Evolutionary conservation across 2,329 filamentous ascomycete species (phyloP).

Genomic region (Beauveria bassiana): DNA sequence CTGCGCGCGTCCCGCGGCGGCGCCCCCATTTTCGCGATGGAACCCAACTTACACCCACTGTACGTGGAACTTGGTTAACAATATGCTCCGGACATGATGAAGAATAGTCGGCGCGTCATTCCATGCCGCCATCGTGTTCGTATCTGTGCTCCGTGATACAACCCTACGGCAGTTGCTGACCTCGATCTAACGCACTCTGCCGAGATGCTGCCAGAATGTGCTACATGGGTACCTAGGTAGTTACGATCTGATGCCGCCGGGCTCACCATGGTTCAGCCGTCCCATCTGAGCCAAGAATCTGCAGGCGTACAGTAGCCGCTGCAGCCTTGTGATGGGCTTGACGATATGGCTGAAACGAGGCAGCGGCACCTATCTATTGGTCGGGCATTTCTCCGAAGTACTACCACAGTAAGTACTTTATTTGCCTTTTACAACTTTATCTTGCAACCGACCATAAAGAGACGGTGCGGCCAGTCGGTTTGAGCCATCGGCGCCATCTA

Average conservation of each 20-base stretch:
- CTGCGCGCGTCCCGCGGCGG: constrained; percentile 2
- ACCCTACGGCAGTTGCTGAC: too few species aligned
- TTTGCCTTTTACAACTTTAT: background rate
- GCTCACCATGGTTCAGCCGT: background rate
- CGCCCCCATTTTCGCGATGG: background rate
- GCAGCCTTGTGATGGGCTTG: background rate
- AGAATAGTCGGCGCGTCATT: background rate
- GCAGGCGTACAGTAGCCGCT: background rate
- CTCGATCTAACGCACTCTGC: background rate
- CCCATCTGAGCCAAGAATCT: background rate
- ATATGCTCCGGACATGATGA: background rate
- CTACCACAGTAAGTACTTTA: too few species aligned
- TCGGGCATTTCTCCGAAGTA: background rate
- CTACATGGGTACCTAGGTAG: too few species aligned
- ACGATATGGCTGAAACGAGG: background rate
- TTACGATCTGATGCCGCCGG: background rate
- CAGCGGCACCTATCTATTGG: background rate
- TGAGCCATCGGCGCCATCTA: too few species aligned
- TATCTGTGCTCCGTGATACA: background rate
- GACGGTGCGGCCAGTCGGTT: too few species aligned
- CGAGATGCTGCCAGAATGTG: background rate
- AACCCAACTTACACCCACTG: background rate
- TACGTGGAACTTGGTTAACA: too few species aligned
- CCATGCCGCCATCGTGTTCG: background rate
- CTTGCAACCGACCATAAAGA: background rate